Evolutionary conservation across 129 eudicot genomes (phyloP).

Genomic region (Glebionis coronaria): DNA sequence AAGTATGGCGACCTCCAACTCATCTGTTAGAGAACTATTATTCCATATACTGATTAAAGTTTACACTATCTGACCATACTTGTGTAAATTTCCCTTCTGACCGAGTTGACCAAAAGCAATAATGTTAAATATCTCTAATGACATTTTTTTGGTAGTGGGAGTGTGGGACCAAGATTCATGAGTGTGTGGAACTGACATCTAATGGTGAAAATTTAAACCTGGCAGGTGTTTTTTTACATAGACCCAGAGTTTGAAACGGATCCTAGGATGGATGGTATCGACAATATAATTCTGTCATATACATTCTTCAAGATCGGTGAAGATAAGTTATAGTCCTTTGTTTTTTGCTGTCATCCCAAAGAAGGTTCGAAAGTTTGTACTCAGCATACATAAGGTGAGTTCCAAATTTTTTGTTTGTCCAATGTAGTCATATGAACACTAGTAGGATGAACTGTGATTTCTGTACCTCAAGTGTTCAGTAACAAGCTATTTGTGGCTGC

Average conservation of each 20-base stretch:
- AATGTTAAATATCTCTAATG: too few relatives aligned
- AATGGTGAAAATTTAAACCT: neutral
- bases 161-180: neutral
- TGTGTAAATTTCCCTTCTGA: too few relatives aligned
- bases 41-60: neutral
- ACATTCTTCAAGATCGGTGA: constrained; percentile 84
- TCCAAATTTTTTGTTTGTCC: constrained; percentile 6
- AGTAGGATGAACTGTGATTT: neutral
- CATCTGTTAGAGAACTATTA: neutral
- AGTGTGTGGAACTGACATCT: neutral
- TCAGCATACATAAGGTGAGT: constrained; percentile 4
- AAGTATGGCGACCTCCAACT: constrained; percentile 23
- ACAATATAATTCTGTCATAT: constrained; percentile 72
- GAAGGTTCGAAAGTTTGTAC: neutral
- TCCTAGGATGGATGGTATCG: constrained; percentile 90
- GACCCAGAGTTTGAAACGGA: constrained; percentile 97
- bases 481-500: constrained; percentile 6
- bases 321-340: constrained; percentile 23
- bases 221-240: constrained; percentile 90
- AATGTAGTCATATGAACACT: constrained; percentile 8
- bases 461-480: constrained; percentile 1
- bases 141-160: too few relatives aligned
- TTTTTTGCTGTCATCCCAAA: neutral
- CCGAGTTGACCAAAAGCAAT: too few relatives aligned
- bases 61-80: neutral